phyloP scores from a whole-genome alignment of 2,329 filamentous ascomycete species.

The Huntiella bhutanensis region DNA sequence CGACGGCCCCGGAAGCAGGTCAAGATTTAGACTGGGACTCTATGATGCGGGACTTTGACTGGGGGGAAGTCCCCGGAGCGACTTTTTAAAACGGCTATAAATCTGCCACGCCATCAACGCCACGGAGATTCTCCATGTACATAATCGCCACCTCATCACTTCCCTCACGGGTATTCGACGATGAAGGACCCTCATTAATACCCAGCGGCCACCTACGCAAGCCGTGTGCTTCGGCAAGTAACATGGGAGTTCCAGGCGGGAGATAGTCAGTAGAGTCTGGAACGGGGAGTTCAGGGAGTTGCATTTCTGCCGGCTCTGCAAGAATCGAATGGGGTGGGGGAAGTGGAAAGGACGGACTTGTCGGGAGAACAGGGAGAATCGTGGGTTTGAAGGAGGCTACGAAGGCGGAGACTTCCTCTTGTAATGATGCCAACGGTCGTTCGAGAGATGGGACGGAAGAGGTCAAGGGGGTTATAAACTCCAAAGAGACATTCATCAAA shows the following conservation, averaged over 20 bases:
- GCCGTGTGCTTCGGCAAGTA: slow-evolving; percentile 13
- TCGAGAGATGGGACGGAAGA: neutral
- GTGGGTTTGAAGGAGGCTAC: too few species aligned
- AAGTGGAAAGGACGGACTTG: too few species aligned
- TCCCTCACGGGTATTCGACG: neutral
- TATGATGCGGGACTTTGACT: slow-evolving; percentile 32
- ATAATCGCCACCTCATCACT: neutral
- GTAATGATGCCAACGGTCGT: neutral
- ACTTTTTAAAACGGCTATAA: slow-evolving; percentile 3
- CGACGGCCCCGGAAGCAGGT: slow-evolving; percentile 18
- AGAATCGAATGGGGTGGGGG: too few species aligned
- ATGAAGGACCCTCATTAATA: neutral
- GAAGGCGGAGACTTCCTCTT: too few species aligned
- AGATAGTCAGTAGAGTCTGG: slow-evolving; percentile 6
- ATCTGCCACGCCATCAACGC: neutral
- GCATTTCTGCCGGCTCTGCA: too few species aligned
- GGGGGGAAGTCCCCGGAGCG: slow-evolving; percentile 15
- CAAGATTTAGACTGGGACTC: slow-evolving; percentile 31
- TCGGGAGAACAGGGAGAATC: too few species aligned
- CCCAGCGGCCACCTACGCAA: slow-evolving; percentile 1
- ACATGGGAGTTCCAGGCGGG: slow-evolving; percentile 12
- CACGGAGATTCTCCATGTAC: neutral
- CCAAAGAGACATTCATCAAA: slow-evolving; percentile 13
- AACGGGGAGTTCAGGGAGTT: too few species aligned
- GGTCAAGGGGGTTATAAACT: slow-evolving; percentile 19